Percentiles rank a stretch among this genome's conserved stretches.
Conservation (phyloP, 208 protist species). For the Trypanosoma boissoni region DNA sequence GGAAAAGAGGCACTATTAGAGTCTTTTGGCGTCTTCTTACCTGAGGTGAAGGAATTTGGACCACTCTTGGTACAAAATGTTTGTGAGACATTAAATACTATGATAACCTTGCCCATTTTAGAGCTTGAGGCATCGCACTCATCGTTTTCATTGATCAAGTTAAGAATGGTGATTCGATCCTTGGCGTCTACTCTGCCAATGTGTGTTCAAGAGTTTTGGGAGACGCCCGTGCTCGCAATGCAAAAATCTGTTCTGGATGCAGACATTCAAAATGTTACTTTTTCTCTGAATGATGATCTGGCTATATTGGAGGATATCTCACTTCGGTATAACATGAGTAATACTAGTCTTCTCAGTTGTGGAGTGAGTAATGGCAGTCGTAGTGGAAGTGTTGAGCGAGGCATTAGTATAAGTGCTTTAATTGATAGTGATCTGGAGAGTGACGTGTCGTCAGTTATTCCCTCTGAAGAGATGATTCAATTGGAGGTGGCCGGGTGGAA, state of each 20-base stretch:
- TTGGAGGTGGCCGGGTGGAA: conserved; percentile 11
- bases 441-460: not conserved
- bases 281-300: conserved; percentile 1
- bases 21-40: conserved; percentile 21
- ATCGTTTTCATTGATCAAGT: not conserved
- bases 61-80: conserved; percentile 9
- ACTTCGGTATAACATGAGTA: conserved; percentile 9
- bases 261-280: not conserved
- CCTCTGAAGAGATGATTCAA: not conserved
- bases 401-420: not conserved
- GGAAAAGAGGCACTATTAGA: not conserved
- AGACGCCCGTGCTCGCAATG: not conserved
- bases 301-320: conserved; percentile 4
- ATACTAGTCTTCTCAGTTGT: too few relatives aligned
- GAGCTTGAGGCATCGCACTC: conserved; percentile 11
- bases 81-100: conserved; percentile 4
- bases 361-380: too few relatives aligned
- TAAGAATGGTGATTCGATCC: not conserved
- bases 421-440: conserved; percentile 15
- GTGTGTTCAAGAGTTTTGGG: conserved; percentile 16
- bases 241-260: not conserved
- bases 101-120: conserved; percentile 8
- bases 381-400: not conserved
- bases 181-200: conserved; percentile 8
- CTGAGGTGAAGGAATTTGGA: conserved; percentile 15